phyloP scores from a whole-genome alignment of 768 basidiomycete genomes.

The Mycena galericulata region DNA sequence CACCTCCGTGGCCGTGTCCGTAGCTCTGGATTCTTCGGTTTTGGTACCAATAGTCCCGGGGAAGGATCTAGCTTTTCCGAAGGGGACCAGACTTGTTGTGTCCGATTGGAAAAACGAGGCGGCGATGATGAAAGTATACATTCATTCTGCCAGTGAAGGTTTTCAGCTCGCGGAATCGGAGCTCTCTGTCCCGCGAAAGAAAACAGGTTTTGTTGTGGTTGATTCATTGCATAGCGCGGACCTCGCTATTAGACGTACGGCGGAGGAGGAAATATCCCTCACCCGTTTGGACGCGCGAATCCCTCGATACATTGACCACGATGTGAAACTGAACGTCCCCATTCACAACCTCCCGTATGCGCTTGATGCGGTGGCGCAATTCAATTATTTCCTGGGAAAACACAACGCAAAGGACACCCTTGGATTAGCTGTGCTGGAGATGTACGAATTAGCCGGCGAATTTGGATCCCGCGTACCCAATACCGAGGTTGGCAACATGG shows the following conservation, averaged over 20 bases:
- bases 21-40: constrained; percentile 17
- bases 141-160: not conserved
- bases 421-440: constrained; percentile 22
- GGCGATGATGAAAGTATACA: constrained; percentile 26
- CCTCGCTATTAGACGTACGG: constrained; percentile 7
- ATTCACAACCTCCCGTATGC: constrained; percentile 1
- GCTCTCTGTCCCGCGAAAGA: not conserved
- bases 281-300: constrained; percentile 20
- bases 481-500: constrained; percentile 15
- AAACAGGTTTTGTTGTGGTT: constrained; percentile 21
- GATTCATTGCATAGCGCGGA: constrained; percentile 17
- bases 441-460: constrained; percentile 23
- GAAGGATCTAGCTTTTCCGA: not conserved
- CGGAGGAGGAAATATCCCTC: constrained; percentile 3
- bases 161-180: constrained; percentile 14
- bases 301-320: constrained; percentile 2
- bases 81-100: constrained; percentile 12
- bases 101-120: constrained; percentile 29
- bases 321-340: not conserved
- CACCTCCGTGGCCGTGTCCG: constrained; percentile 23
- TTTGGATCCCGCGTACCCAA: constrained; percentile 26
- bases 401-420: constrained; percentile 4
- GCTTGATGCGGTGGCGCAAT: constrained; percentile 27
- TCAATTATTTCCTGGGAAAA: constrained; percentile 28
- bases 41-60: not conserved